Evolutionary conservation across 1,284 basidiomycete species (phyloP), one percentile per base, ranked within the genome.

Genomic region (Ustilago hordei): DNA sequence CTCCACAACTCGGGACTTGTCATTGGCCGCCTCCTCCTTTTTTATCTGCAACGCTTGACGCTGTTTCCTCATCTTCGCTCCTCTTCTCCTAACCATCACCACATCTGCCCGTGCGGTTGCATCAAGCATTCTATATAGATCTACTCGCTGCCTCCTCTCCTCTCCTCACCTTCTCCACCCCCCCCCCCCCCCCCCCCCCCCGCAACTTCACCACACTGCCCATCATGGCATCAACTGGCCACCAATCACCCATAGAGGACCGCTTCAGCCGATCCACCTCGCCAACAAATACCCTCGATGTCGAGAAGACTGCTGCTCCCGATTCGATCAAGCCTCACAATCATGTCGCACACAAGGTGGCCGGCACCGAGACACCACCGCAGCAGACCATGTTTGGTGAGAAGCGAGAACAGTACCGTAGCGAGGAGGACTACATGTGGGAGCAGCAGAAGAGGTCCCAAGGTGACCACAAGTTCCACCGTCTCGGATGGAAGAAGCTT

Each of bases 401-500:
- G 65, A 78, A 78, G 62, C 65, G 64, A 38, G 75, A 78, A 39
- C 75, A 78, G 60, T 69, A 75, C 54, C 67, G 71, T 47, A 78
- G 71, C 68, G 75, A 78, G 39, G 75, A 78, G 63, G 75, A 78
- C 32, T 78, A 78, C 68, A 78, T 78, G 75, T 78, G 63, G 48
- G 75, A 78, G 39, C 64, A 70, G 59, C 71, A 78, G 28, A 78
- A 78, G 65, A 55, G 52, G 11, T 75, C 68, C 11, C 68, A 71
- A 38, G 76, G 76, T 23, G 72, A 78, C 38, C 68, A 75, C 74
- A 81, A 78, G 60, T 81, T 81, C 59, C 75, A 79, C 55, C 72
- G 71, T 53, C 74, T 82, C 43, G 76, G 78, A 19, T 82, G 81
- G 81, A 68, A 76, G 56, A 76, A 80, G 62, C 66, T 82, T 45